Conservation (phyloP, 2,329 filamentous ascomycete genomes). For the Phyllosticta citriasiana region DNA sequence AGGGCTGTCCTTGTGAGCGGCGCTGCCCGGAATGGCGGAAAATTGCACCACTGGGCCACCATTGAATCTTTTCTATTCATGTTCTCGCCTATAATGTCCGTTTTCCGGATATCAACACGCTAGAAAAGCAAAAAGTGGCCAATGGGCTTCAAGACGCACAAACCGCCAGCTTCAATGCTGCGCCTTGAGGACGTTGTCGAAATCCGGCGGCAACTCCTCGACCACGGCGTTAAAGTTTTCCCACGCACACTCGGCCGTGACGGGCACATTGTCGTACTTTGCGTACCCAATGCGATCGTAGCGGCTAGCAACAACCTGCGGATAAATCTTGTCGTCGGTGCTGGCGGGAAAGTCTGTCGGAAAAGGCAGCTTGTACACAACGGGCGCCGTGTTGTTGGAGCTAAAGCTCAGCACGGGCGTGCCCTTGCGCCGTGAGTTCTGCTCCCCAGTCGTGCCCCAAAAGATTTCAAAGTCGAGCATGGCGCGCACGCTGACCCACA, state of each 20-base stretch:
- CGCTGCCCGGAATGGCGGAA: not conserved
- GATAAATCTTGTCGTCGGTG: conserved; percentile 3
- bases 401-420: conserved; percentile 6
- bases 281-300: conserved; percentile 4
- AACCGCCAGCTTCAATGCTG: not conserved
- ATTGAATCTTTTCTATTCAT: not conserved
- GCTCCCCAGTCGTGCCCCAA: not conserved
- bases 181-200: not conserved
- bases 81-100: not conserved
- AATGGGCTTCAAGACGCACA: not conserved
- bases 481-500: conserved; percentile 26
- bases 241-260: conserved; percentile 8
- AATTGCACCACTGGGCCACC: not conserved
- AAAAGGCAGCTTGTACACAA: conserved; percentile 5
- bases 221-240: conserved; percentile 10
- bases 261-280: conserved; percentile 8
- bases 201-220: conserved; percentile 1
- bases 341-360: conserved; percentile 5
- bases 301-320: conserved; percentile 4
- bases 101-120: not conserved
- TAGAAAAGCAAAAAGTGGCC: not conserved
- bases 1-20: not conserved
- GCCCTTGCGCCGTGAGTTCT: not conserved
- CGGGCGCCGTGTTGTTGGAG: conserved; percentile 2
- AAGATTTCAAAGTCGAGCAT: conserved; percentile 8